These are phyloP conservation scores for Collybia mongolica DNA, from an alignment of 768 basidiomycete genomes.

Conservation along the genomic window DNA sequence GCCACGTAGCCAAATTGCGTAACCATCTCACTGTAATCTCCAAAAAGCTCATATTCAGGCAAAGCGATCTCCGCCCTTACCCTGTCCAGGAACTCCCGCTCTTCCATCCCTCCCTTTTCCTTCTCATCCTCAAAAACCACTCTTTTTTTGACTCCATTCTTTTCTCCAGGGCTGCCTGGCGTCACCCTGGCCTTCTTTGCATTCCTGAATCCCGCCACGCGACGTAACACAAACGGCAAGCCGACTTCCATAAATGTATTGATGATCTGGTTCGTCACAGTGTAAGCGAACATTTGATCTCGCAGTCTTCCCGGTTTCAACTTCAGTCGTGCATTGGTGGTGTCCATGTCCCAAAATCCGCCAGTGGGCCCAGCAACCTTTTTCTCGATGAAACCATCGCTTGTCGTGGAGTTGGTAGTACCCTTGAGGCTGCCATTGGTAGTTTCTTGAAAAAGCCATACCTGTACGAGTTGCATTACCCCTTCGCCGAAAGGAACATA, in stretches of 20 bases:
- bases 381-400: constrained; percentile 10
- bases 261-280: constrained; percentile 84
- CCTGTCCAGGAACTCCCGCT: constrained; percentile 75
- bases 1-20: constrained; percentile 93
- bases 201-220: constrained; percentile 46
- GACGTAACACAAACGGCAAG: constrained; percentile 74
- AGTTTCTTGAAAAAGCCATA: constrained; percentile 36
- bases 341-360: constrained; percentile 54
- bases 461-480: constrained; percentile 63
- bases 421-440: constrained; percentile 7
- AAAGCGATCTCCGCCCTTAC: constrained; percentile 77
- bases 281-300: constrained; percentile 92
- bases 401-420: constrained; percentile 28
- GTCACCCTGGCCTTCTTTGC: constrained; percentile 32
- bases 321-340: constrained; percentile 49
- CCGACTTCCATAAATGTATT: constrained; percentile 79
- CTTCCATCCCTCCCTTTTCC: constrained; percentile 55
- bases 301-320: constrained; percentile 70
- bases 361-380: constrained; percentile 12
- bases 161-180: constrained; percentile 10
- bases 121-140: constrained; percentile 73
- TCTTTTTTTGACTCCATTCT: constrained; percentile 51
- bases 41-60: constrained; percentile 79
- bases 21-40: constrained; percentile 96
- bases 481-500: constrained; percentile 93